phyloP scores from a whole-genome alignment of 2,329 filamentous ascomycete species.

The Phoma sp. region DNA sequence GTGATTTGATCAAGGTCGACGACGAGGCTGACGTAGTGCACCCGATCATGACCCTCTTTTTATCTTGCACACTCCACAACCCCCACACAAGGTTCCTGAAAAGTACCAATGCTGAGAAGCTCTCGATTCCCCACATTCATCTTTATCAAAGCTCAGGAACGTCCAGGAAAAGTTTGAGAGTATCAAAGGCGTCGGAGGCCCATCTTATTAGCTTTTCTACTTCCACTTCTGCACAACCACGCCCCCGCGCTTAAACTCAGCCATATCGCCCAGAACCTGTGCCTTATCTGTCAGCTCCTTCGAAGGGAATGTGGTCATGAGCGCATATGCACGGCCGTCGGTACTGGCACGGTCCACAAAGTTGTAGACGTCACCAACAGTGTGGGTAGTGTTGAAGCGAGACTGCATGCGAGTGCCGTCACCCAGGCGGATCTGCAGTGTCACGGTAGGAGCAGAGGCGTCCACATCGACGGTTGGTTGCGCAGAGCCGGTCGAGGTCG shows the following conservation, averaged over 20 bases:
- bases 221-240: constrained; percentile 64
- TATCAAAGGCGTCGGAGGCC: too few species aligned
- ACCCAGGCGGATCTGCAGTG: constrained; percentile 77
- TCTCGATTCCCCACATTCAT: background rate
- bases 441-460: constrained; percentile 69
- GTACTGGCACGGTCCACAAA: constrained; percentile 72
- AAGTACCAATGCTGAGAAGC: too few species aligned
- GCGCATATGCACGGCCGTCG: constrained; percentile 69
- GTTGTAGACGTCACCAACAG: constrained; percentile 76
- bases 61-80: constrained; percentile 1
- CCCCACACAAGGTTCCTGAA: background rate
- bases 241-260: constrained; percentile 59
- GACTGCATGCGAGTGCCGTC: constrained; percentile 79
- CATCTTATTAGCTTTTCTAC: constrained; percentile 15
- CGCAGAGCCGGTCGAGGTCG: constrained; percentile 45
- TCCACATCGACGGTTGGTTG: constrained; percentile 61
- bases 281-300: constrained; percentile 76
- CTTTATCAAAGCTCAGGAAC: background rate
- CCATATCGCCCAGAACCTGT: constrained; percentile 54
- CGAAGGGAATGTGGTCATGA: constrained; percentile 83
- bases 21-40: constrained; percentile 11
- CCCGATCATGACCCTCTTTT: constrained; percentile 10
- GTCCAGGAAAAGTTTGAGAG: background rate
- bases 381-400: constrained; percentile 81
- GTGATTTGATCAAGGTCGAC: too few species aligned